Conservation (phyloP, 139 green algal species). For the Chlorella ohadii region DNA sequence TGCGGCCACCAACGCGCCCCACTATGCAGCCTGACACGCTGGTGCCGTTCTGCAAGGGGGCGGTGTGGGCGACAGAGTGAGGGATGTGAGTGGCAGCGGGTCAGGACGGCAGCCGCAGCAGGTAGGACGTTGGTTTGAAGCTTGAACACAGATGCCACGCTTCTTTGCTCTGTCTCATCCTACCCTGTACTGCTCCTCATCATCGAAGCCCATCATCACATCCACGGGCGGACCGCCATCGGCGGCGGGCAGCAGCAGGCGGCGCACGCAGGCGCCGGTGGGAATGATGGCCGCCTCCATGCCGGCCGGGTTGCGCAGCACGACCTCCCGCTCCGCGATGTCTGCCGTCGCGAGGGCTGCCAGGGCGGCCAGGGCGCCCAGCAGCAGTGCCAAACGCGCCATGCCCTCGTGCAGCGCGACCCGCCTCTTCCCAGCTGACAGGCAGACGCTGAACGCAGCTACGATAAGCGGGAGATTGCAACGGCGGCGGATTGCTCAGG, state of each 20-base stretch:
- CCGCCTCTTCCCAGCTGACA: too few species aligned
- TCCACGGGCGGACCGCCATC: neutral
- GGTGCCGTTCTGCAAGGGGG: constrained; percentile 5
- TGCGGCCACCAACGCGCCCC: neutral
- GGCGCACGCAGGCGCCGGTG: constrained; percentile 1
- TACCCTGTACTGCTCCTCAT: neutral
- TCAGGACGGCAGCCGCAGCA: too few species aligned
- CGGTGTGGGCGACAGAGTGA: neutral
- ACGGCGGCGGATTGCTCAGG: too few species aligned
- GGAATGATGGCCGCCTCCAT: neutral
- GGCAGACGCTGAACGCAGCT: too few species aligned
- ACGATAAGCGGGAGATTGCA: too few species aligned
- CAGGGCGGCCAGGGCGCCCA: too few species aligned
- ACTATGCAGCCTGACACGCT: constrained; percentile 11
- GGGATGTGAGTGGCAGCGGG: neutral
- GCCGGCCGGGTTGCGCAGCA: neutral
- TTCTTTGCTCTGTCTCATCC: neutral
- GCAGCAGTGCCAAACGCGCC: too few species aligned
- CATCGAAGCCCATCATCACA: constrained; percentile 7
- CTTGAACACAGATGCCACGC: too few species aligned
- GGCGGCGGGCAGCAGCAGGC: neutral
- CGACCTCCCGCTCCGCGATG: too few species aligned
- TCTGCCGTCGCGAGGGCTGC: too few species aligned
- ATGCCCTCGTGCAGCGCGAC: too few species aligned
- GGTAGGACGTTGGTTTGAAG: too few species aligned